Evolutionary conservation across 441 rosid species (phyloP), one percentile per base, ranked within the genome.

Genomic region (Gossypium trilobum): DNA sequence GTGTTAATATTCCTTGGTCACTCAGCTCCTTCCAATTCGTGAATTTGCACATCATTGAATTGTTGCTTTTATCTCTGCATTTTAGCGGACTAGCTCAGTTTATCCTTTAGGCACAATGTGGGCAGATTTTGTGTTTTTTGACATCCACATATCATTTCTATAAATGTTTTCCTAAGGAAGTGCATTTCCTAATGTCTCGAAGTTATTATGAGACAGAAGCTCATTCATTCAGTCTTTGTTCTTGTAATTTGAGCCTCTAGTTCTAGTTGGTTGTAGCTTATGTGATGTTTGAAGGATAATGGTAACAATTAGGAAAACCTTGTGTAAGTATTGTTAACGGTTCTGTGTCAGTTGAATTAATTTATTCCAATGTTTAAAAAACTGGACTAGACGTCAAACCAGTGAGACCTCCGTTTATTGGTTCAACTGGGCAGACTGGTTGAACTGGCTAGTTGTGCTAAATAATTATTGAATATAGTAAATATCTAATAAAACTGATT

Each of bases 131-230:
- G 23, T 48, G 58, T 25, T 67, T 66, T 2, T 27, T 10, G 22
- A n/a, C 42, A n/a, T 27, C 22, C 17, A 16, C 42, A 42, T 14
- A 9, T 27, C 59, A 14, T 27, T 68, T 27, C 10, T 14, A 22
- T 48, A 9, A 50, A 25, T 50, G 42, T 36, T 63, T 66, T 20
- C 71, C 27, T 23, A n/a, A 50, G 71, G 71, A 50, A 66, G 39
- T 27, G 11, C 8, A 23, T 23, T 48, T 67, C 42, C 57, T 8
- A 23, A 13, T 9, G 9, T 27, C 25, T 27, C 0, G 27, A 50
- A 48, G 71, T 67, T 67, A 1, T 50, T 67, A 23, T 67, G 25
- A 22, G 14, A 67, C 14, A 27, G 25, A 67, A 67, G 14, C 59
- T 50, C 58, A 19, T 67, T 8, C 58, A 67, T 67, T 50, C 20